A percentile compares a stretch with the other conserved stretches of the same genome.
These are phyloP conservation scores for Mortierella sp. DNA, from an alignment of 371 early-diverging fungal species.

Conservation along the genomic window DNA sequence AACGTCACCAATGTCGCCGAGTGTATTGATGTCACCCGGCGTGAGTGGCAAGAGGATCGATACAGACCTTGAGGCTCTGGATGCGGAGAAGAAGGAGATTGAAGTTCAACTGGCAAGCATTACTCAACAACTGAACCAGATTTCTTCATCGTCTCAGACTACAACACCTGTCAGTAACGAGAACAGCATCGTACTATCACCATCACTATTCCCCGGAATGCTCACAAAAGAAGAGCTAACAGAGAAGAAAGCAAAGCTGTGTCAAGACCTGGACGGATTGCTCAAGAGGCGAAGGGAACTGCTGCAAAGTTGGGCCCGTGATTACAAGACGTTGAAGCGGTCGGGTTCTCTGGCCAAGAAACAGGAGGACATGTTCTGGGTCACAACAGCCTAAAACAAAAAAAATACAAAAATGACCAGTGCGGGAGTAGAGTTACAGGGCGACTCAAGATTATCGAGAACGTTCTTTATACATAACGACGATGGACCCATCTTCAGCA, in stretches of 20 bases:
- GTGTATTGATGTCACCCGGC: conserved; percentile 22
- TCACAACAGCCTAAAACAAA: conserved; percentile 41
- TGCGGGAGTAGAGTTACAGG: too few relatives aligned
- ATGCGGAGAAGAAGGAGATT: conserved; percentile 41
- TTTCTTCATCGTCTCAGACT: conserved; percentile 12
- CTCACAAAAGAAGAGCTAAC: conserved; percentile 23
- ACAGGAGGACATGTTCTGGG: conserved; percentile 47
- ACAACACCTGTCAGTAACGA: conserved; percentile 6
- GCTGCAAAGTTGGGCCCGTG: conserved; percentile 50
- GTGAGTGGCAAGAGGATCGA: conserved; percentile 47
- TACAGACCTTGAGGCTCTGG: conserved; percentile 39
- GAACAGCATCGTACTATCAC: not conserved
- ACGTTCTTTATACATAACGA: too few relatives aligned
- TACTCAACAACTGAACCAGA: conserved; percentile 29
- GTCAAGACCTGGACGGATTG: conserved; percentile 24
- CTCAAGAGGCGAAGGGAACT: conserved; percentile 46
- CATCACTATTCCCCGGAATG: conserved; percentile 3
- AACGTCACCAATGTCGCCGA: conserved; percentile 7
- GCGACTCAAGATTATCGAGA: too few relatives aligned
- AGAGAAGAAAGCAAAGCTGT: conserved; percentile 28
- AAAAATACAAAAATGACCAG: not conserved
- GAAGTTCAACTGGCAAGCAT: conserved; percentile 37
- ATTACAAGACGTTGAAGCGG: conserved; percentile 53
- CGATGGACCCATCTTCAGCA: too few relatives aligned
- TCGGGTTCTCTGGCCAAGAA: conserved; percentile 49